phyloP scores from a whole-genome alignment of 345 rosid species.

The Linum lewisii region DNA sequence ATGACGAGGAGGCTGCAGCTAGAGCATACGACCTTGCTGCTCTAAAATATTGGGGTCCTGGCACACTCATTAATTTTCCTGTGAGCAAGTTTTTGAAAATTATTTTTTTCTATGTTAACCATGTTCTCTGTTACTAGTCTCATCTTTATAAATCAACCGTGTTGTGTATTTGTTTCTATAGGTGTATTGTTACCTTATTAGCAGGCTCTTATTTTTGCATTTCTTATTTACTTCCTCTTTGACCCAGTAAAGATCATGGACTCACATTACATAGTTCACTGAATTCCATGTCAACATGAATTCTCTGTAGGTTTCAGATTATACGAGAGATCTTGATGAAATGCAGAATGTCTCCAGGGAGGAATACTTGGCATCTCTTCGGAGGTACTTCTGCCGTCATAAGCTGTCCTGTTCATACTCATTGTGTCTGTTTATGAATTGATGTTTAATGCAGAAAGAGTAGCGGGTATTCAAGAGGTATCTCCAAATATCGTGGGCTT shows the following conservation, averaged over 20 bases:
- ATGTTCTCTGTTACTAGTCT: background rate
- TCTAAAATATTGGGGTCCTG: conserved; percentile 97
- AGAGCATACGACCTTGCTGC: conserved; percentile 99
- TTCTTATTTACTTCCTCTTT: background rate
- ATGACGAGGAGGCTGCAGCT: conserved; percentile 99
- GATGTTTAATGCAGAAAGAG: conserved; percentile 66
- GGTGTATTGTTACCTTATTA: background rate
- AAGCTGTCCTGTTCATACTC: conserved; percentile 8
- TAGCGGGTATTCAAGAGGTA: conserved; percentile 94
- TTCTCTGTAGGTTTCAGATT: conserved; percentile 66
- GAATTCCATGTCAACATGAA: too few relatives aligned
- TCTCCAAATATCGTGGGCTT: conserved; percentile 87
- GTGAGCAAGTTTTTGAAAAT: conserved; percentile 30
- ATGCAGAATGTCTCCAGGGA: conserved; percentile 95
- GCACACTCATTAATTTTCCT: conserved; percentile 94
- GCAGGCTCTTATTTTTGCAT: background rate
- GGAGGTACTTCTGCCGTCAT: conserved; percentile 44
- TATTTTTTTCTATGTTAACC: background rate
- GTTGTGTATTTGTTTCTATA: background rate
- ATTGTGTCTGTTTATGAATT: conserved; percentile 20
- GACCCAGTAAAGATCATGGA: too few relatives aligned
- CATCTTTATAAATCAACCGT: background rate
- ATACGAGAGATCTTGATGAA: conserved; percentile 91
- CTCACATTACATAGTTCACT: too few relatives aligned
- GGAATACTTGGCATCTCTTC: conserved; percentile 89